Conservation (phyloP, 2,329 filamentous ascomycete species). For the Pezicula radicicola region DNA sequence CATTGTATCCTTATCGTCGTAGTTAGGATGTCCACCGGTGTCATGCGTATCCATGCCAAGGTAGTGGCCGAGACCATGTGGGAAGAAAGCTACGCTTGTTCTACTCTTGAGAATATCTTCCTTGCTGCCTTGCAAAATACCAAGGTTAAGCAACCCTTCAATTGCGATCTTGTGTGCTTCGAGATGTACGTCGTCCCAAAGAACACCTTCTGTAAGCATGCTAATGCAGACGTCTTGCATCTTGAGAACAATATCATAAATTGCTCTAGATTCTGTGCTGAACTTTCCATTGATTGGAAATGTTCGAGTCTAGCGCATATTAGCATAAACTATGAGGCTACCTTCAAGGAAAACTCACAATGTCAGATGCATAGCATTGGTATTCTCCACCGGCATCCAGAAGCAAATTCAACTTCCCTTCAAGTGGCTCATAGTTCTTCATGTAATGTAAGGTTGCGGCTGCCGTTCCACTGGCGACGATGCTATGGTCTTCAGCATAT, state of each 20-base stretch:
- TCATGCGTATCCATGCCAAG: constrained; percentile 93
- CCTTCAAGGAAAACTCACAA: constrained; percentile 39
- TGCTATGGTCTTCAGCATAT: constrained; percentile 57
- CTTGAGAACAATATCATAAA: constrained; percentile 79
- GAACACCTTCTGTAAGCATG: constrained; percentile 68
- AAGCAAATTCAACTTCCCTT: constrained; percentile 73
- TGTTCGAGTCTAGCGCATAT: constrained; percentile 66
- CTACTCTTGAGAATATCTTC: constrained; percentile 74
- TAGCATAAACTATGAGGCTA: background rate
- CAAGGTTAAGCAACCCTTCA: constrained; percentile 70
- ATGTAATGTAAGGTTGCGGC: constrained; percentile 88
- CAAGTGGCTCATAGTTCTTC: constrained; percentile 68
- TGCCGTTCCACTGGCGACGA: constrained; percentile 76
- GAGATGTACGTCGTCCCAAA: constrained; percentile 80
- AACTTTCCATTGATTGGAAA: constrained; percentile 78
- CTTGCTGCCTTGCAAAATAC: constrained; percentile 66
- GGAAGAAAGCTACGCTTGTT: constrained; percentile 88
- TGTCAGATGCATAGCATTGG: constrained; percentile 68
- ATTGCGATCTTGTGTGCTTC: constrained; percentile 81
- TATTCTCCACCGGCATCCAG: constrained; percentile 82
- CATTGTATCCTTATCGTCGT: constrained; percentile 75
- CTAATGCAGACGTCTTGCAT: constrained; percentile 83
- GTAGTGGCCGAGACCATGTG: constrained; percentile 88
- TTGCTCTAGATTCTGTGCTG: constrained; percentile 64
- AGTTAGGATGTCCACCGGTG: constrained; percentile 74